Percentiles rank a stretch among this genome's conserved stretches.
These are phyloP conservation scores for Colletotrichum scovillei DNA, from an alignment of 2,329 filamentous ascomycete species.

Conservation along the genomic window DNA sequence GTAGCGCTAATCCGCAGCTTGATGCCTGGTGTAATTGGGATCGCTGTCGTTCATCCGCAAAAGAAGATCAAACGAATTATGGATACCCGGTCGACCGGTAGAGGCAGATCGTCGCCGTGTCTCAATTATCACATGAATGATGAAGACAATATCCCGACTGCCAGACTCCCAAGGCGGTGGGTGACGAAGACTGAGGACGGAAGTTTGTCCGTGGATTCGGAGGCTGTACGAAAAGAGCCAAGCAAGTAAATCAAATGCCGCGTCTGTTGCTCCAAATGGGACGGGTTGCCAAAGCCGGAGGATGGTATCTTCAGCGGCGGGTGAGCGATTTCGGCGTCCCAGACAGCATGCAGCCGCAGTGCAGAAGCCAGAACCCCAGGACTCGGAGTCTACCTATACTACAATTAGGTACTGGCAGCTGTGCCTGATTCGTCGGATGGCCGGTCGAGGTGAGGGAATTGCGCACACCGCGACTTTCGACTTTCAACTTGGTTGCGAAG, in stretches of 20 bases:
- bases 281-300: background rate
- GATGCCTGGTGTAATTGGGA: conserved; percentile 21
- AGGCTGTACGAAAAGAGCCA: background rate
- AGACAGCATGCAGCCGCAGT: background rate
- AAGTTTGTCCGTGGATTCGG: background rate
- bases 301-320: background rate
- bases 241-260: background rate
- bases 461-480: background rate
- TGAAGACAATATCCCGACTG: background rate
- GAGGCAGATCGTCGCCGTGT: background rate
- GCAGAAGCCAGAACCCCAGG: background rate
- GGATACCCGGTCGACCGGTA: background rate
- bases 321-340: background rate
- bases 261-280: background rate
- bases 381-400: background rate
- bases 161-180: background rate
- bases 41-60: conserved; percentile 18
- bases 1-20: background rate
- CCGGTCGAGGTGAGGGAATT: background rate
- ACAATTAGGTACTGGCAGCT: background rate
- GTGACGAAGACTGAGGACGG: background rate
- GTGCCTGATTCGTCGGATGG: background rate
- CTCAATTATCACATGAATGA: background rate
- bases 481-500: background rate
- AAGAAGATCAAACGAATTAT: background rate